A percentile compares a stretch with the other conserved stretches of the same genome.
Conservation (phyloP, 176 grass and related monocot species). For the Hyparrhenia diplandra region DNA sequence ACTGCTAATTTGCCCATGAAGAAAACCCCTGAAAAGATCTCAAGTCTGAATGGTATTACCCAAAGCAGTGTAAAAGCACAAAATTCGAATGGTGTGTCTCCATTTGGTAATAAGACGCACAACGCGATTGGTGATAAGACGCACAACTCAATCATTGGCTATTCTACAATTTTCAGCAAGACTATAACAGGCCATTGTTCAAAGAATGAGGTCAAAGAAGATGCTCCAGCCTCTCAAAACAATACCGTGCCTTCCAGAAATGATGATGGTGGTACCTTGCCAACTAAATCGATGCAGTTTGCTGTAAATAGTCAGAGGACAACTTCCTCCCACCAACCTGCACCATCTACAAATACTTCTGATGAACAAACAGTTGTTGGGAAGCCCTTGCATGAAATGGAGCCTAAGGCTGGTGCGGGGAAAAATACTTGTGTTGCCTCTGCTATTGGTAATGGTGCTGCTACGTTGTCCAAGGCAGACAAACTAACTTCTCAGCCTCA, state of each 20-base stretch:
- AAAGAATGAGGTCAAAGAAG: slow-evolving; percentile 32
- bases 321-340: slow-evolving; percentile 6
- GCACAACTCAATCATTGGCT: slow-evolving; percentile 9
- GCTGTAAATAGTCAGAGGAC: neutral
- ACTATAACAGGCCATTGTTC: neutral
- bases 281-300: slow-evolving; percentile 19
- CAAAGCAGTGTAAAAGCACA: slow-evolving; percentile 6
- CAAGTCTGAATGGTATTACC: slow-evolving; percentile 30
- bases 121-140: slow-evolving; percentile 33
- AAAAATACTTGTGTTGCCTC: neutral
- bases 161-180: slow-evolving; percentile 2
- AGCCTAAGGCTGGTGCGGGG: slow-evolving; percentile 1
- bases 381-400: neutral
- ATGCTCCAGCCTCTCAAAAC: neutral
- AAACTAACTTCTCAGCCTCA: slow-evolving; percentile 20
- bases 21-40: slow-evolving; percentile 33
- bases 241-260: neutral
- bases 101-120: no score
- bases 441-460: neutral
- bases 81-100: slow-evolving; percentile 26
- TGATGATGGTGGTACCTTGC: neutral
- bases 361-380: slow-evolving; percentile 11
- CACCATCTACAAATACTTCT: neutral
- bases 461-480: neutral
- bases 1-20: slow-evolving; percentile 36